Percentiles rank a stretch among this genome's conserved stretches.
Evolutionary conservation across 352 stramenopile genomes (phyloP).

Genomic region (Phytophthora tentaculata): DNA sequence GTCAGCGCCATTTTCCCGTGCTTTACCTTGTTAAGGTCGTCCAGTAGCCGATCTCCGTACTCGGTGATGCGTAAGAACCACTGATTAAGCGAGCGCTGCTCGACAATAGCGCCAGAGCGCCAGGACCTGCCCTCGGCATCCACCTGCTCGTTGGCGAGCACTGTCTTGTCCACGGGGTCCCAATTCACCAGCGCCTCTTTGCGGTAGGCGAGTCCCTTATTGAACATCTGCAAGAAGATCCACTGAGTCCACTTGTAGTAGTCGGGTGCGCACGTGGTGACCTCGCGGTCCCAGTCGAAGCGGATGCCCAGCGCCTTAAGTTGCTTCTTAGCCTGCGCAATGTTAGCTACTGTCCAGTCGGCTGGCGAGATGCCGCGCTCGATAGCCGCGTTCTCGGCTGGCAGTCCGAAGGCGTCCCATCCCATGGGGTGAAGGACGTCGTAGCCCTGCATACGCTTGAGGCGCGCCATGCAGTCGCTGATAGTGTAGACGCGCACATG

Average conservation of each 20-base stretch:
- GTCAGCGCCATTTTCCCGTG: neutral
- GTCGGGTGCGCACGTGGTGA: slow-evolving; percentile 95
- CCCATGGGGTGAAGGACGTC: slow-evolving; percentile 99
- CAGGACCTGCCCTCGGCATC: slow-evolving; percentile 95
- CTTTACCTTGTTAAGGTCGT: slow-evolving; percentile 92
- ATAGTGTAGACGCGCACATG: slow-evolving; percentile 99
- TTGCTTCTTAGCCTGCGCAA: slow-evolving; percentile 96
- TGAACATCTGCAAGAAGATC: slow-evolving; percentile 98
- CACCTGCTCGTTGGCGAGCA: slow-evolving; percentile 99
- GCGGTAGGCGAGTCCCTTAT: slow-evolving; percentile 95
- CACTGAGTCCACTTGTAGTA: slow-evolving; percentile 99
- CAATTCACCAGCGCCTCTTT: slow-evolving; percentile 99
- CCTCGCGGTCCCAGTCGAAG: slow-evolving; percentile 98
- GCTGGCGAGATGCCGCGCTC: slow-evolving; percentile 96
- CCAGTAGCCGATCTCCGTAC: slow-evolving; percentile 97
- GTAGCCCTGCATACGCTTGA: slow-evolving; percentile 97
- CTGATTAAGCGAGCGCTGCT: slow-evolving; percentile 94
- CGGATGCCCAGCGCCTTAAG: slow-evolving; percentile 96
- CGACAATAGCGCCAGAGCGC: slow-evolving; percentile 95
- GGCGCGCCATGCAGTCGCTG: slow-evolving; percentile 97
- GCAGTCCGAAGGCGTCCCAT: slow-evolving; percentile 99
- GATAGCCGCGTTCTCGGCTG: slow-evolving; percentile 99
- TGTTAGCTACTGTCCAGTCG: slow-evolving; percentile 97
- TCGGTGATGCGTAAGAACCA: slow-evolving; percentile 99
- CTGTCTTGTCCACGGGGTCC: slow-evolving; percentile 98